A percentile compares a stretch with the other conserved stretches of the same genome.
phyloP scores from a whole-genome alignment of 1,284 basidiomycete species.

The Lentinus polychrous region DNA sequence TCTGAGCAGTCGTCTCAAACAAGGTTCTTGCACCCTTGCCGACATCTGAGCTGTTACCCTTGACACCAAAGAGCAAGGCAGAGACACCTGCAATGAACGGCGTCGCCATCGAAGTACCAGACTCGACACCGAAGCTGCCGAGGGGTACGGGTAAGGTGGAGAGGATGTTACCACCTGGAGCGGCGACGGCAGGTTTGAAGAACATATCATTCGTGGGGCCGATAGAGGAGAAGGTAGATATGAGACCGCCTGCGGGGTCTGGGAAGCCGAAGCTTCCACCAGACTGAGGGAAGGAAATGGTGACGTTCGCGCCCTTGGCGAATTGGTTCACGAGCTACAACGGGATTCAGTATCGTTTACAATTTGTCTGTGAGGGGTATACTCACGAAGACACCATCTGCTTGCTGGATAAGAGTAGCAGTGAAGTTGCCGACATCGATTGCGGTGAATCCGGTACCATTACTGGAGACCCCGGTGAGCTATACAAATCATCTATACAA shows the following conservation, averaged over 20 bases:
- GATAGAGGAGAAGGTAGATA: constrained; percentile 40
- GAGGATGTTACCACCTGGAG: constrained; percentile 52
- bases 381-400: constrained; percentile 28
- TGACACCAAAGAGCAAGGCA: constrained; percentile 54
- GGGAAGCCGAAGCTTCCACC: constrained; percentile 20
- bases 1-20: constrained; percentile 53
- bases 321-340: constrained; percentile 33
- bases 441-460: constrained; percentile 35
- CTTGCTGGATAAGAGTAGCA: constrained; percentile 31
- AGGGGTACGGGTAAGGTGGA: constrained; percentile 44
- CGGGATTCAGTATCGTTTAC: not conserved
- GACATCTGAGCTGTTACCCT: constrained; percentile 37
- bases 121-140: constrained; percentile 37
- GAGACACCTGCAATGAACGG: constrained; percentile 58
- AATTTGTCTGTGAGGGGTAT: not conserved
- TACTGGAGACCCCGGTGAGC: constrained; percentile 24
- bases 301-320: constrained; percentile 30
- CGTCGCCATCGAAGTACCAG: constrained; percentile 38
- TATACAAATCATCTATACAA: not conserved
- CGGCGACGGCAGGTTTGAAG: constrained; percentile 40
- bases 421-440: constrained; percentile 37
- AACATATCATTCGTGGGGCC: constrained; percentile 48
- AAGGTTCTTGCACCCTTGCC: constrained; percentile 38
- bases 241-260: constrained; percentile 36
- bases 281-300: constrained; percentile 38